Base-by-base conservation (phyloP, 257 asterid genomes). In the Capsicum baccatum region DNA sequence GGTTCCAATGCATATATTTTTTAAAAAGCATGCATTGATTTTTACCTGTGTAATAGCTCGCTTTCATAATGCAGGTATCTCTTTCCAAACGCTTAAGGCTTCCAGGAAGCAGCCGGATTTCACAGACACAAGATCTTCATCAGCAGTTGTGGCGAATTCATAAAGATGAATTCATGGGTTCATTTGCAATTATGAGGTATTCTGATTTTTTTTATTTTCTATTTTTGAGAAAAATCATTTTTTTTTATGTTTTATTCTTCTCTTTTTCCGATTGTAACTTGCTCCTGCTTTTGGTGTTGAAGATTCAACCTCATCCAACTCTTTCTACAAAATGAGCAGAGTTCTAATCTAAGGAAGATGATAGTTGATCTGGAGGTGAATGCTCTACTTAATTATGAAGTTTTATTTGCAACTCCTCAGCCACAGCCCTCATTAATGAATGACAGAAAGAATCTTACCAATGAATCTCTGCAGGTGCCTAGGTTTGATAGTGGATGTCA, bases 251-350 rank as follows among this genome's bases (percentile, higher is more conserved):
- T 26, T 26, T 26, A 26, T 26, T 26, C 1, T 26, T 26, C 33
- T 26, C 79, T 50, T 70, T 79, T 57, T 73, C 52, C n/a, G 33
- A 19, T 76, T 54, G 66, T 76, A 59, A 85, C 59, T 35, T 66
- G 79, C 62, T 69, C 68, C 14, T 44, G 19, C n/a, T 58, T 56
- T 54, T 85, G 82, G 33, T 33, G 84, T 50, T 88, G 87, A 87
- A 96, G 99, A 93, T 96, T 88, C 94, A 96, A 94, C 88, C 97
- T 96, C 79, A 85, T 94, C 85, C 98, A 96, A 87, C 90, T 96
- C 62, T 96, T 96, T 86, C 81, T 92, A 90, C 93, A 90, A 90
- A 92, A 88, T 87, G 98, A 92, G 73, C 89, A 85, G 84, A 91
- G 93, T 90, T 89, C 90, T 88, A 89, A 71, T 74, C 86, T 94